Evolutionary conservation across 1,284 basidiomycete genomes (phyloP).

Genomic region (Ceratobasidium theobromae): DNA sequence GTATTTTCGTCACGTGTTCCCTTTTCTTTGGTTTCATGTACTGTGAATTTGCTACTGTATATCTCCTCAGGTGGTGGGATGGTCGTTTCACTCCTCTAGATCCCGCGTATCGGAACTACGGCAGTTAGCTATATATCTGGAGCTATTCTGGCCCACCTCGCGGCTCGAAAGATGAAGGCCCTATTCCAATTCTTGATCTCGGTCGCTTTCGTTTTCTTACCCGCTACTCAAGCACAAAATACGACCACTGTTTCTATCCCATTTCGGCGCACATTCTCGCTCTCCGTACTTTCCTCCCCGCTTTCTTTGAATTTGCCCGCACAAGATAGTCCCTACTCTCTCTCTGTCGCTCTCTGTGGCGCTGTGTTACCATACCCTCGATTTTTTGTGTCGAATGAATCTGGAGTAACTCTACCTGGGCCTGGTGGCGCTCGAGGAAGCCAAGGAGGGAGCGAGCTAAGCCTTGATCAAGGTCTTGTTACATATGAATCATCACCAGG

Average conservation of each 20-base stretch:
- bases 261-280: slow-evolving; percentile 39
- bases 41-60: too few relatives aligned
- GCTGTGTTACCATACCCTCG: slow-evolving; percentile 44
- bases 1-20: too few relatives aligned
- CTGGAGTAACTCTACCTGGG: slow-evolving; percentile 47
- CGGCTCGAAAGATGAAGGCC: too few relatives aligned
- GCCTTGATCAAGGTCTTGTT: slow-evolving; percentile 55
- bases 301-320: slow-evolving; percentile 42
- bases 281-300: slow-evolving; percentile 46
- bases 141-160: too few relatives aligned
- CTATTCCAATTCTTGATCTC: neutral
- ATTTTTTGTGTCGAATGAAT: slow-evolving; percentile 61
- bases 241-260: slow-evolving; percentile 26
- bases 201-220: neutral
- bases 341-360: slow-evolving; percentile 63
- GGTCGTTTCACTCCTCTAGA: too few relatives aligned
- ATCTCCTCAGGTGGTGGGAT: too few relatives aligned
- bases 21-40: too few relatives aligned
- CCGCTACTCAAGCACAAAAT: neutral
- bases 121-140: too few relatives aligned
- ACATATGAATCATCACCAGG: slow-evolving; percentile 54
- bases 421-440: slow-evolving; percentile 45
- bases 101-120: too few relatives aligned
- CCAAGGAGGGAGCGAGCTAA: slow-evolving; percentile 54
- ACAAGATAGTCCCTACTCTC: slow-evolving; percentile 31